Evolutionary conservation across 2,329 filamentous ascomycete species (phyloP), one percentile per base, ranked within the genome.

Genomic region (Fusarium sp.): DNA sequence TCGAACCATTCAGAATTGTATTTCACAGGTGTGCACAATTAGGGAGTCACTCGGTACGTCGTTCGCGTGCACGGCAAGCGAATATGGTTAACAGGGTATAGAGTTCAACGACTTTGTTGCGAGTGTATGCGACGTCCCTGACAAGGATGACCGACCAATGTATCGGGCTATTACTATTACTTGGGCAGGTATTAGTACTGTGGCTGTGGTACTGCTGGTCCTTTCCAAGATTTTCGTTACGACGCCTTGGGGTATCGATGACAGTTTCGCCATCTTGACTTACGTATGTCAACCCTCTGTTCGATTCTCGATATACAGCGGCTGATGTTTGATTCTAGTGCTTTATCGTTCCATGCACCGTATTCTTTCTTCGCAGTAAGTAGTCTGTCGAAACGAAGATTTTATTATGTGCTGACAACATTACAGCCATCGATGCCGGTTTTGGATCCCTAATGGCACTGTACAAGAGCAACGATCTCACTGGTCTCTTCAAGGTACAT

Each of bases 181-280:
- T 1, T 37, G 61, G n/a, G 13, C 49, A 4, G 4, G 24, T 1
- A 16, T 64, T 0, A 37, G 34, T 0, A 20, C 44, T 0, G 8
- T 11, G 2, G 32, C 20, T 1, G 7, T 45, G 1, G 1, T 22
- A 2, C 2, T 64, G 1, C 30, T 61, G 4, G 4, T 57, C 0
- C 13, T 12, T 4, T 14, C 46, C 0, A 64, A 42, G 13, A 13
- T 45, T 4, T 4, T 37, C 3, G 6, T 32, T 3, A 30, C 32
- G 14, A 37, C 6, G 1, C 25, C 49, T 0, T 64, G 61, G 61
- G 61, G 61, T 4, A 10, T 40, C 1, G 59, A 64, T 27, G 59
- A 64, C 18, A 57, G 8, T 0, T 64, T 30, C 29, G 22, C 27
- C 9, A 6, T 29, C 8, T 25, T 57, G 2, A 61, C 49, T 5